Evolutionary conservation across 352 stramenopile genomes (phyloP), one percentile per base, ranked within the genome.

Genomic region (Elongisporangium undulatum): DNA sequence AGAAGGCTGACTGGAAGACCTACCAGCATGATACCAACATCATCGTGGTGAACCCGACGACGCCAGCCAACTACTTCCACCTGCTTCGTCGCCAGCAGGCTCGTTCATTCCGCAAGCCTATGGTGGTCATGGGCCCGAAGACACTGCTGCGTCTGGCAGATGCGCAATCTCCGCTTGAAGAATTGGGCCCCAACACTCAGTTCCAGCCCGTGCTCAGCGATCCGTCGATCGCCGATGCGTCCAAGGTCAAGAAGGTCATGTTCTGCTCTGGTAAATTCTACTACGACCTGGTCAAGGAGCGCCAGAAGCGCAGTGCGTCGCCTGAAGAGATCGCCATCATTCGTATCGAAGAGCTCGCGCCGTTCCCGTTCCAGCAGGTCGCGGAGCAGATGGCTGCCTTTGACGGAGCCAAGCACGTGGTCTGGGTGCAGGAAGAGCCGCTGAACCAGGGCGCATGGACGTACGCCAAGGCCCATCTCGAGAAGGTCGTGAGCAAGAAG

Each of bases 61-160:
- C 87, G 16, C 94, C 96, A 1, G 95, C 95, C 39, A 98, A 98
- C 70, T 99, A 98, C 71, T 99, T 99, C 74, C 94, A 99, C 65
- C 77, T 95, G 61, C 75, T 99, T 58, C 90, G 94, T 64, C 89
- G 95, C 60, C 95, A 98, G 61, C 82, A 93, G 55, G 64, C 77
- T 7, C 85, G 84, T 6, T 38, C 63, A 21, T 95, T 90, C 74
- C 82, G 82, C 57, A 94, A 94, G 26, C 85, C 85, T 0, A 50
- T 88, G 10, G 71, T 92, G 20, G 74, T 88, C 19, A 92, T 95
- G 78, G 80, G 75, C 1, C 85, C 85, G 0, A 95, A 94, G 63
- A 91, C 83, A 57, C 63, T 95, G 55, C 63, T 93, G 21, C 78
- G 82, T 55, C 67, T 92, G 53, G 57, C 76, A 1, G 77, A 92